Evolutionary conservation across 441 rosid genomes (phyloP).

Genomic region (Gossypium davidsonii): DNA sequence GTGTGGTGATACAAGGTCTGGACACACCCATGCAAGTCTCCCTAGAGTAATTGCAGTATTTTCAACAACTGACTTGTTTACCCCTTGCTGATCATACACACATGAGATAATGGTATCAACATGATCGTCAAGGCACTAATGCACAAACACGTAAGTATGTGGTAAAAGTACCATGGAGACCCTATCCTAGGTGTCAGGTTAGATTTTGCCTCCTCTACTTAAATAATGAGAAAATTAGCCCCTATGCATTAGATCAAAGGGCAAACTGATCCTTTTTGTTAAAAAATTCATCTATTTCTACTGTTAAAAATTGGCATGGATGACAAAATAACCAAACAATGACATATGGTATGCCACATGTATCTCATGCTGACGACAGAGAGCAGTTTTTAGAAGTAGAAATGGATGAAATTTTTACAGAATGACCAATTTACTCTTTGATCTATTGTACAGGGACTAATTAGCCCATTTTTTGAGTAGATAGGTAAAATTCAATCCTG

Average conservation of each 20-base stretch:
- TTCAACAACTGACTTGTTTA: conserved; percentile 79
- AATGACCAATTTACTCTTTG: not conserved
- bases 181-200: not conserved
- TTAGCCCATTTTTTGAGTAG: not conserved
- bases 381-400: not conserved
- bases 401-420: not conserved
- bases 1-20: conserved; percentile 74
- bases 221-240: not conserved
- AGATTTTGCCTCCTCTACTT: not conserved
- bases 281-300: not conserved
- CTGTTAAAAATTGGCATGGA: not conserved
- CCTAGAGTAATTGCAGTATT: conserved; percentile 97
- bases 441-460: not conserved
- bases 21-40: conserved; percentile 96
- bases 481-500: not conserved
- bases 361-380: not conserved
- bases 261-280: not conserved
- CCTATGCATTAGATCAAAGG: not conserved
- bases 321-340: not conserved
- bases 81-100: conserved; percentile 46
- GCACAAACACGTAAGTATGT: not conserved
- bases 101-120: conserved; percentile 6
- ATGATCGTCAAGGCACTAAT: not conserved
- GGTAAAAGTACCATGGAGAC: not conserved
- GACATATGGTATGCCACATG: not conserved